Evolutionary conservation across 2,329 filamentous ascomycete genomes (phyloP), one percentile per base, ranked within the genome.

Genomic region (Xylaria arbuscula): DNA sequence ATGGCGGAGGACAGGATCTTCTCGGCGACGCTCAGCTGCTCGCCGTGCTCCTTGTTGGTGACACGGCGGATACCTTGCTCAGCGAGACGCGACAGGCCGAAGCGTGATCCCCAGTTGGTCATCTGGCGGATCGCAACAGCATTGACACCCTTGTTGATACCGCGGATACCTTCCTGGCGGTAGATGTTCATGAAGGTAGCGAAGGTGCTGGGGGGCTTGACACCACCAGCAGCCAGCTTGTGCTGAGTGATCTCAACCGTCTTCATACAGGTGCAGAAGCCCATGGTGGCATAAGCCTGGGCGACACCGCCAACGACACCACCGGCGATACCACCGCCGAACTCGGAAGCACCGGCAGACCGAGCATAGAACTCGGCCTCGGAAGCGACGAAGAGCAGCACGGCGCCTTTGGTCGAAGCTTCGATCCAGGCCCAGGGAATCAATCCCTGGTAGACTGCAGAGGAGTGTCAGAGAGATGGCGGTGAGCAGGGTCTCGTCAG

Each of bases 251-350:
- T 99, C 84, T 99, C 96, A 74, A 98, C 96, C 72, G 96, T 99
- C 90, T 99, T 99, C 96, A 99, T 99, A 89, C 96, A 99, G 70
- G 96, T 99, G 85, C 96, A 99, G 90, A 99, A 99, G 75, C 96
- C 96, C 95, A 99, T 99, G 81, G 96, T 99, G 74, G 96, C 96
- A 82, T 99, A 99, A 69, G 96, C 96, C 85, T 99, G 96, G 55
- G 95, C 96, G 68, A 99, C 90, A 87, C 96, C 96, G 80, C 96
- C 96, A 24, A 90, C 88, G 86, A 99, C 93, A 82, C 96, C 96
- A 78, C 96, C 96, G 38, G 87, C 80, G 84, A 99, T 98, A 80
- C 96, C 96, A 75, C 90, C 89, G 60, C 92, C 86, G 82, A 99
- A 98, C 82, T 97, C 92, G 77, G 87, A 89, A 71, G 94, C 95